Evolutionary conservation across 140 eudicot species (phyloP), one percentile per base, ranked within the genome.

Genomic region (Ambrosia hybrid): DNA sequence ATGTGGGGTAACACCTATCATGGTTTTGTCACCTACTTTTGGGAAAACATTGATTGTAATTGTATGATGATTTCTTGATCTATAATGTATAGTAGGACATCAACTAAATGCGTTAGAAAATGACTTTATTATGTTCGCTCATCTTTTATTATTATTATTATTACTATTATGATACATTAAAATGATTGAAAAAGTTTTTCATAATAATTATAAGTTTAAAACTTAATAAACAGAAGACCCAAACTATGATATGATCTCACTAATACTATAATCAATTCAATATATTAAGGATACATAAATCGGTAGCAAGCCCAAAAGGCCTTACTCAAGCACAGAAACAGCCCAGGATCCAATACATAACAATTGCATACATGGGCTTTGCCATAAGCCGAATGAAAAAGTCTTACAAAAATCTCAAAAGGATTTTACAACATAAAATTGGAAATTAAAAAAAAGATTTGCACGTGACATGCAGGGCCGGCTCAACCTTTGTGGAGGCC

Each of bases 11-110:
- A 17, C 8, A 51, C 12, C 34, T 52, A 68, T 36, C 65, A 33
- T 60, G 67, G 67, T 70, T 16, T 52, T 70, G 74, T 70, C 34
- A 14, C 64, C 64, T 70, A 11, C 49, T 37, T 70, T 70, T 15
- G 13, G 30, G 52, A 70, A 53, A 52, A 14, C 16, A 38, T 53
- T 70, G 45, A 30, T 53, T 70, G 65, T 70, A 53, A 15, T 16
- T 37, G 45, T 70, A 37, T 70, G 52, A 69, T 69, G 45, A 69
- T 36, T 52, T 52, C 26, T 69, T 30, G 11, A 67, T 67, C 48
- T 2, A 43, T 43, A 6, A 30, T 51, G 38, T 26, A 49, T 2
- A 36, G 21, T 34, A 43, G 48, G 48, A 11, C 69, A 39, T 37
- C 66, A 36, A 12, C 49, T 57, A n/a, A 62, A 62, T 37, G 67